phyloP scores from a whole-genome alignment of 352 stramenopile species.

The Globisporangium perplexum region DNA sequence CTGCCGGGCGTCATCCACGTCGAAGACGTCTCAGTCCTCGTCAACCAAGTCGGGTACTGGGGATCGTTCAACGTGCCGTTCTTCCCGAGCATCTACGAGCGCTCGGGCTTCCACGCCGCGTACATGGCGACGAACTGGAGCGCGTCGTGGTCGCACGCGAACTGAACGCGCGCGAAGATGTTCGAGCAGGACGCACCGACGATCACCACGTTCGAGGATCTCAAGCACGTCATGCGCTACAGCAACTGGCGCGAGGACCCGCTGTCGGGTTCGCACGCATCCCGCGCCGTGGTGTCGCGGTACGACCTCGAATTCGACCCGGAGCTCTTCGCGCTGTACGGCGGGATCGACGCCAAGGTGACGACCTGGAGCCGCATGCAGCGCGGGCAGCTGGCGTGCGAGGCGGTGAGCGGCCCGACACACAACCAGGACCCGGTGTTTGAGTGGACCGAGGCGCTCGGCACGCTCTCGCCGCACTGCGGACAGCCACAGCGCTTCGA shows the following conservation, averaged over 20 bases:
- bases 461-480: constrained; percentile 14
- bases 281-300: constrained; percentile 47
- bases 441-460: constrained; percentile 41
- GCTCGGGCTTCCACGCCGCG: constrained; percentile 41
- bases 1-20: constrained; percentile 49
- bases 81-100: constrained; percentile 50
- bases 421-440: constrained; percentile 47
- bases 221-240: constrained; percentile 63
- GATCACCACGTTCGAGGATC: constrained; percentile 33
- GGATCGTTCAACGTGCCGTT: constrained; percentile 83
- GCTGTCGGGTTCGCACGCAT: constrained; percentile 36
- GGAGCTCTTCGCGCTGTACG: constrained; percentile 30
- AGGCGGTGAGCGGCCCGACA: constrained; percentile 60
- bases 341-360: constrained; percentile 76
- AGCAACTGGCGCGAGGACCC: constrained; percentile 61
- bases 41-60: constrained; percentile 68
- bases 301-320: constrained; percentile 54
- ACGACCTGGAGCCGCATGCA: constrained; percentile 28
- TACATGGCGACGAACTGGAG: constrained; percentile 29
- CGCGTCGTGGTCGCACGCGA: constrained; percentile 32
- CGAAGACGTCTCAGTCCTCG: constrained; percentile 40
- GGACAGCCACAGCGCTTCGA: constrained; percentile 35
- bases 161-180: constrained; percentile 46
- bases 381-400: constrained; percentile 26
- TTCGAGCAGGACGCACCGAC: constrained; percentile 43